A percentile compares a stretch with the other conserved stretches of the same genome.
Conservation (phyloP, 192 early-diverging fungal species). For the Backusella parvicylindrica region DNA sequence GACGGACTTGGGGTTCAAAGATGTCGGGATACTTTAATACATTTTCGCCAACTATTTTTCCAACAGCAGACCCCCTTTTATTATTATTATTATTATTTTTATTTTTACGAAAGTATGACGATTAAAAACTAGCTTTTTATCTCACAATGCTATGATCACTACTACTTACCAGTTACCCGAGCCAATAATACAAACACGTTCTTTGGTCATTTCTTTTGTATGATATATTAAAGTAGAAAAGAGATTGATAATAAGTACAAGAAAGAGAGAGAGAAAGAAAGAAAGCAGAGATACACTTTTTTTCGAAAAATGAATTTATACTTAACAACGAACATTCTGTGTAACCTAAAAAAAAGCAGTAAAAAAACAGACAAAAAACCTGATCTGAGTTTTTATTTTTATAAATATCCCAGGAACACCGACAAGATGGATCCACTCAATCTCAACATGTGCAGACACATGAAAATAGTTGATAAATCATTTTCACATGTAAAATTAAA, state of each 20-base stretch:
- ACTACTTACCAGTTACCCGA: slow-evolving; percentile 89
- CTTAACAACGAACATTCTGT: background rate
- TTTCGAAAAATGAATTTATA: background rate
- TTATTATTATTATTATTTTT: too few species aligned
- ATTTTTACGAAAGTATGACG: background rate
- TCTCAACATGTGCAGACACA: background rate
- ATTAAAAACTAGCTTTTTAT: too few species aligned
- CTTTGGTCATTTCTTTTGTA: slow-evolving; percentile 30
- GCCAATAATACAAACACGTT: slow-evolving; percentile 89
- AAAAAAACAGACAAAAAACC: background rate
- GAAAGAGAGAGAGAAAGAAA: background rate
- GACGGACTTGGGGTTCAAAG: slow-evolving; percentile 77
- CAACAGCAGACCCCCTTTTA: slow-evolving; percentile 81
- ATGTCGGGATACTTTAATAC: slow-evolving; percentile 52
- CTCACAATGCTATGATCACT: too few species aligned
- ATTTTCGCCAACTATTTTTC: slow-evolving; percentile 88
- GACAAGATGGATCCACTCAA: too few species aligned
- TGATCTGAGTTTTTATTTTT: background rate
- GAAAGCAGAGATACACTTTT: background rate
- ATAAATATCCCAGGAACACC: background rate
- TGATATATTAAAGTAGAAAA: too few species aligned
- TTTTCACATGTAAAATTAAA: background rate
- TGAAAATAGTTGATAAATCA: background rate
- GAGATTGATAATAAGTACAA: background rate
- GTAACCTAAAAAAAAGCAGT: background rate